Evolutionary conservation across 2,329 filamentous ascomycete genomes (phyloP), one percentile per base, ranked within the genome.

Genomic region (Trichoderma koningii): DNA sequence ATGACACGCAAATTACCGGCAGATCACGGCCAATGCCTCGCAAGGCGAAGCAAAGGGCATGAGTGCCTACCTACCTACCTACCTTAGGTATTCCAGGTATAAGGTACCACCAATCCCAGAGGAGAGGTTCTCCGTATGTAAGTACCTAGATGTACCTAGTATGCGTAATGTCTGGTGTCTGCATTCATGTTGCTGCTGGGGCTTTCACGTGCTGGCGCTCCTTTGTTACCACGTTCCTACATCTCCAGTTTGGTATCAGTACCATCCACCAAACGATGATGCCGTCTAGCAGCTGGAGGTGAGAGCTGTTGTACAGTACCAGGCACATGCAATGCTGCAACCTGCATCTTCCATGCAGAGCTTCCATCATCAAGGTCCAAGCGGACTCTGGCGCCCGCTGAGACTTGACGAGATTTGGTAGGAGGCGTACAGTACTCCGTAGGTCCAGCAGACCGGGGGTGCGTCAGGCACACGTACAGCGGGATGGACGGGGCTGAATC

Each of bases 391-490:
- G 51, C 30, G 51, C 51, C 34, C 21, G 19, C 28, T 48, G 55
- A 6, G 55, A 28, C 47, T 42, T 55, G 60, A 63, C 44, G 60
- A 63, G 50, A 63, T 63, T 28, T 61, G 57, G 34, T 14, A 38
- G 34, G 34, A 38, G 34, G 34, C 41, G 47, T 26, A 34, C 9
- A 3, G 3, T 2, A 1, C 30, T 10, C 30, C 30, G 9, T 34
- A 34, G 30, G 19, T 7, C 17, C 19, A 19, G 44, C 14, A 52
- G 28, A 52, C 26, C 26, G 59, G 44, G 26, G 50, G 56, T 30
- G 30, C 45, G 41, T 26, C 26, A 63, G 53, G 30, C n/a, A 53
- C 60, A 63, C 41, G 60, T 38, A 63, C 60, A 53, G 60, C 59
- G 41, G 60, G 50, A 41, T 38, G 34, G 41, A 63, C 30, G 38